These are phyloP conservation scores for Teunomyces lycoperdinae DNA, from an alignment of 805 yeast genomes.

Conservation along the genomic window DNA sequence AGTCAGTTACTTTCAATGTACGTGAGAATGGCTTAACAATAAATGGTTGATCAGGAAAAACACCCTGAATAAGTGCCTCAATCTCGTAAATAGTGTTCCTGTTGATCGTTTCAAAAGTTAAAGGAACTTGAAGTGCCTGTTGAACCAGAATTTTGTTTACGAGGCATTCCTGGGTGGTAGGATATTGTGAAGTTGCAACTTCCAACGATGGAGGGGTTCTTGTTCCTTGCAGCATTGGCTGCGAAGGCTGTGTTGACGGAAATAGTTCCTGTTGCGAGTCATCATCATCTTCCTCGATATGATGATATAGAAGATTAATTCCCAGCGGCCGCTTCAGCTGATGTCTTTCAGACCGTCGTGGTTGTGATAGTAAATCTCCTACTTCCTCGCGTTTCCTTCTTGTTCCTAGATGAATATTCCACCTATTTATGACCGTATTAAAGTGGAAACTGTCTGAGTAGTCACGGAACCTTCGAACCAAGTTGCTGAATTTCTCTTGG, in stretches of 20 bases:
- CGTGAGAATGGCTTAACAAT: conserved; percentile 28
- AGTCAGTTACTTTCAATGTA: conserved; percentile 24
- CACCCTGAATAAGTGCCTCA: conserved; percentile 15
- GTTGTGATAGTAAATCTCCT: background rate
- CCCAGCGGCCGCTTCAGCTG: conserved; percentile 1
- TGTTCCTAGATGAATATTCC: background rate
- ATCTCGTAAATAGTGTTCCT: conserved; percentile 15
- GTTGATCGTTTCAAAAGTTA: conserved; percentile 9
- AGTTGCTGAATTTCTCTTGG: background rate
- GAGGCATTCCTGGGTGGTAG: background rate
- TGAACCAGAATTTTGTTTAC: background rate
- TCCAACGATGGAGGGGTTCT: background rate
- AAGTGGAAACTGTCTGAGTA: background rate
- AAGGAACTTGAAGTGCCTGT: background rate
- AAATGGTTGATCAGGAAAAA: conserved; percentile 17
- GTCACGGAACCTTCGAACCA: background rate
- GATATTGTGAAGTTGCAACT: background rate
- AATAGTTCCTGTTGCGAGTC: conserved; percentile 5
- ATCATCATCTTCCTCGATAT: conserved; percentile 4
- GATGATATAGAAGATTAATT: background rate
- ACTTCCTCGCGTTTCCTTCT: background rate
- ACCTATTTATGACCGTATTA: background rate
- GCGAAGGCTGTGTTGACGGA: conserved; percentile 1
- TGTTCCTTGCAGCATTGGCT: background rate
- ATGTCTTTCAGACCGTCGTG: background rate